Evolutionary conservation across 2,329 filamentous ascomycete species (phyloP).

Genomic region (Penicillium vulpinum): DNA sequence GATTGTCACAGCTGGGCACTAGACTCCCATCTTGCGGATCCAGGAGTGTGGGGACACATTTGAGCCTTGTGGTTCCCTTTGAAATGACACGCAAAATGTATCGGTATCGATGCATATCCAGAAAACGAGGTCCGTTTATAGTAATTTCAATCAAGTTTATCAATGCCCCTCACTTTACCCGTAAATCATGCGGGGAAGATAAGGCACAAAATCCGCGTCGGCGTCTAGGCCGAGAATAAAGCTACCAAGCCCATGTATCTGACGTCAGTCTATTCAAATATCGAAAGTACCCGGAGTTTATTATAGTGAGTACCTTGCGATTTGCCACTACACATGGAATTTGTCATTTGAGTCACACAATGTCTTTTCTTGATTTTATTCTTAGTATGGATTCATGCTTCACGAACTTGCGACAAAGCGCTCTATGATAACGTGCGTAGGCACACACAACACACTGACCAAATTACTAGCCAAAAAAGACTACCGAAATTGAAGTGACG

Average conservation of each 20-base stretch:
- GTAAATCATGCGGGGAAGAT: not conserved
- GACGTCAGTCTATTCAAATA: not conserved
- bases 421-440: not conserved
- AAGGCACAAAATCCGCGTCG: conserved; percentile 12
- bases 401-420: not conserved
- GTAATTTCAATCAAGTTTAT: too few species aligned
- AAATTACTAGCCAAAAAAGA: not conserved
- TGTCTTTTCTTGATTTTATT: not conserved
- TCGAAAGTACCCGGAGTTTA: not conserved
- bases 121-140: too few species aligned
- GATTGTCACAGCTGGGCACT: too few species aligned
- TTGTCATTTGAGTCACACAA: not conserved
- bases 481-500: not conserved
- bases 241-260: not conserved
- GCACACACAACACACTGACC: not conserved
- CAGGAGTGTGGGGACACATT: too few species aligned
- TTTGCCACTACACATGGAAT: not conserved
- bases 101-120: too few species aligned
- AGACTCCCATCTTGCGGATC: too few species aligned
- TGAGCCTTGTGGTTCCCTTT: too few species aligned
- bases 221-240: not conserved
- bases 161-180: too few species aligned
- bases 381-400: not conserved
- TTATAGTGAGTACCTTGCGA: conserved; percentile 14
- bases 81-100: too few species aligned